These are phyloP conservation scores for Albophoma yamanashiensis DNA, from an alignment of 2,329 filamentous ascomycete genomes.

Conservation along the genomic window DNA sequence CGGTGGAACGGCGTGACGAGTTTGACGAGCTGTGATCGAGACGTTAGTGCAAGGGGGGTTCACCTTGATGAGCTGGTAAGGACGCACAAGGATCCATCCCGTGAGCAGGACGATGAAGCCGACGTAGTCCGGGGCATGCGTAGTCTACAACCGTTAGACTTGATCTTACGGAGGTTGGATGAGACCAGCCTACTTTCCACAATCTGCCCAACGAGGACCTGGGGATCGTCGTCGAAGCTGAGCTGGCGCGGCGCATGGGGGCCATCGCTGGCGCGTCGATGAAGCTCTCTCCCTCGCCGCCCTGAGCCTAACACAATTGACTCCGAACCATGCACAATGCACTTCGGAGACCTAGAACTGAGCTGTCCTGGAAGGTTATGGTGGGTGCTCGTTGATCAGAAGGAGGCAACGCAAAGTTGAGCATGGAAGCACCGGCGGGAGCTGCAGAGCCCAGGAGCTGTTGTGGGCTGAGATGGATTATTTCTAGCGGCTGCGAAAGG, in stretches of 20 bases:
- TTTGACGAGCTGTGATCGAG: conserved; percentile 12
- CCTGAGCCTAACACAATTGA: background rate
- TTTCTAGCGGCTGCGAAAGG: no score
- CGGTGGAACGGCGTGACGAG: conserved; percentile 63
- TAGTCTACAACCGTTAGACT: conserved; percentile 39
- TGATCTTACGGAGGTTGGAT: background rate
- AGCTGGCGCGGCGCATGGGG: conserved; percentile 8
- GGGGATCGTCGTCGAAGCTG: conserved; percentile 8
- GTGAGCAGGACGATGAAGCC: conserved; percentile 61
- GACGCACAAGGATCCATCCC: conserved; percentile 50
- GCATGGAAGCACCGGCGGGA: background rate
- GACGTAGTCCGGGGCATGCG: conserved; percentile 82
- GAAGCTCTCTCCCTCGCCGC: background rate
- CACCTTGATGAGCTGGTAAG: background rate
- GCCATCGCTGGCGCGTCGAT: conserved; percentile 11
- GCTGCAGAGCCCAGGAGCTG: background rate
- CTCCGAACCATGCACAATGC: background rate
- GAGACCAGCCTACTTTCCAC: conserved; percentile 31
- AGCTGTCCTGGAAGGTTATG: background rate
- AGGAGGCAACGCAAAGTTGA: background rate
- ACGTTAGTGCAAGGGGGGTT: background rate
- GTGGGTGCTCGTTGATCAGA: background rate
- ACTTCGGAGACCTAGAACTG: background rate
- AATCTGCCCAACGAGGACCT: conserved; percentile 25
- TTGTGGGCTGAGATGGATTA: no score